Evolutionary conservation across 176 grass and related monocot genomes (phyloP).

Genomic region (Triticum monococcum): DNA sequence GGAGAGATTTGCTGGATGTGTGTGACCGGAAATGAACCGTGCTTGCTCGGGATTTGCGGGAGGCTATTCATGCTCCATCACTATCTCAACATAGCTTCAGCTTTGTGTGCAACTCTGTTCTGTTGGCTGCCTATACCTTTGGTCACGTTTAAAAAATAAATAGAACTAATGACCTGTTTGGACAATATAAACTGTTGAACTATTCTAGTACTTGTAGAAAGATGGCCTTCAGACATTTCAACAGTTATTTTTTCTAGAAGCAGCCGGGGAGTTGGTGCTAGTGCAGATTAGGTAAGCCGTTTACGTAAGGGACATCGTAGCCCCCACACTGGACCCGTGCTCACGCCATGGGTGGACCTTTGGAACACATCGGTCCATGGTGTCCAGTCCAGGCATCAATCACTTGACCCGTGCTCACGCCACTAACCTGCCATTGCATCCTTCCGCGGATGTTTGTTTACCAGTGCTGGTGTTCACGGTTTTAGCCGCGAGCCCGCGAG

Average conservation of each 20-base stretch:
- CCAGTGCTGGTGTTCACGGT: too few species aligned
- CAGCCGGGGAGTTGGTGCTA: background rate
- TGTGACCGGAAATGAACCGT: background rate
- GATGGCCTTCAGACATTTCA: background rate
- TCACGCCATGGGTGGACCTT: too few species aligned
- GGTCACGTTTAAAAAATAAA: too few species aligned
- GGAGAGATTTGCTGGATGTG: background rate
- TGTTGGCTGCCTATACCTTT: background rate
- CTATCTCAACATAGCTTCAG: background rate
- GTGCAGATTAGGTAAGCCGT: constrained; percentile 14
- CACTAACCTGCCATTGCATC: too few species aligned
- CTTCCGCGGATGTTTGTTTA: too few species aligned
- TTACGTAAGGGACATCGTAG: background rate
- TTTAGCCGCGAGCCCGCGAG: too few species aligned
- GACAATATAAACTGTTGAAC: too few species aligned
- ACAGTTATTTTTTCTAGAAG: background rate
- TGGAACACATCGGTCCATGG: too few species aligned
- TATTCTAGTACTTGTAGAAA: background rate
- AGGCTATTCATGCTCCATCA: background rate
- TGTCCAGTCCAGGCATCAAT: too few species aligned
- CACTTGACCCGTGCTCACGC: too few species aligned
- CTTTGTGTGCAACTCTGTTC: background rate
- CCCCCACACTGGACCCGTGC: background rate
- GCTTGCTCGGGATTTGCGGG: background rate
- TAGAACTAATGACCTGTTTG: too few species aligned